Base-by-base conservation (phyloP, 2,329 filamentous ascomycete genomes). In the Chaetomium sp. region DNA sequence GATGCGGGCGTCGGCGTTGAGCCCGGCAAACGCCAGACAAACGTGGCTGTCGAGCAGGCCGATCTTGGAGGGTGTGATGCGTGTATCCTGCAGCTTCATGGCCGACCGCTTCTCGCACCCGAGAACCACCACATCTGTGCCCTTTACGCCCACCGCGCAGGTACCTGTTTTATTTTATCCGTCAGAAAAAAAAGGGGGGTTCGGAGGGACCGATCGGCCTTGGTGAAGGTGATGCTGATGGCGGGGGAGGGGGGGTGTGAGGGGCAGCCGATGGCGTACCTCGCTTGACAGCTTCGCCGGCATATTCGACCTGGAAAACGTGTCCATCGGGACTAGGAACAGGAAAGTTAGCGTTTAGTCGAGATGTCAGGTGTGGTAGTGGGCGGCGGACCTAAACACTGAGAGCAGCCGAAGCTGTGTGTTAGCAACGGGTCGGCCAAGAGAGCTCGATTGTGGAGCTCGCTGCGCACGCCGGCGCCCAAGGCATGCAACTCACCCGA, bases 221-320 rank as follows among this genome's bases (percentile, higher is more conserved):
- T 27, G 19, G 19, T 27, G 19, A 27, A 3, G 19, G 19, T 27
- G 19, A 27, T 27, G 19, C 2, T 27, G 19, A 27, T 27, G 19
- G 19, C 19, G 19, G 11, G 41, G 38, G 43, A 6, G 35, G 54
- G 60, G 62, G 55, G 65, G 62, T 4, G 14, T 12, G 14, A 12
- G 44, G 50, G 40, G 41, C 4, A 3, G 50, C 41, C 27, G 6
- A 43, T n/a, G 34, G 66, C 71, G 58, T 77, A 94, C 92, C 94
- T 90, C 94, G 79, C 81, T 99, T 99, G 65, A 99, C 94, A 65
- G 94, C 94, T 78, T 99, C 94, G 65, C 95, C 88, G 55, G 94
- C 94, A 82, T 99, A 99, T 81, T 99, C 94, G 69, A 99, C 94
- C 76, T 99, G 94, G 78, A 99, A 99, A 68, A 99, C 94, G 79